A percentile compares a stretch with the other conserved stretches of the same genome.
Conservation (phyloP, 371 early-diverging fungal species). For the Lichtheimia ramosa region DNA sequence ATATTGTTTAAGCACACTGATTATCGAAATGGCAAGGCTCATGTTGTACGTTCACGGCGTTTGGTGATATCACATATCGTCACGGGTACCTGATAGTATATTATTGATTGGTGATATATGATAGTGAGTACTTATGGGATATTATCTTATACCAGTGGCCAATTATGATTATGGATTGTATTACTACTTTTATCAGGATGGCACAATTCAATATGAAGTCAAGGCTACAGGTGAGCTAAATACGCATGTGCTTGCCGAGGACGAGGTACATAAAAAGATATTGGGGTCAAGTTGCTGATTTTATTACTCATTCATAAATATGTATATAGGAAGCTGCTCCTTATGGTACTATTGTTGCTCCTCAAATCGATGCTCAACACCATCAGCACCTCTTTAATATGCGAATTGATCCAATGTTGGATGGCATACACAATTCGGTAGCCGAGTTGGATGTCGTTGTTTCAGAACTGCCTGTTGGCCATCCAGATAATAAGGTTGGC, state of each 20-base stretch:
- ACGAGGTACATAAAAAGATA: constrained; percentile 29
- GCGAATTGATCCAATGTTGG: constrained; percentile 54
- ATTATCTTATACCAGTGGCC: constrained; percentile 25
- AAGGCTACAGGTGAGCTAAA: constrained; percentile 55
- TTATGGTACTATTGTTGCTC: constrained; percentile 48
- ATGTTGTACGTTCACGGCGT: constrained; percentile 44
- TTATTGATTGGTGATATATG: neutral
- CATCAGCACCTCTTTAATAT: constrained; percentile 54
- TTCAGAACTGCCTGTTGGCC: constrained; percentile 38
- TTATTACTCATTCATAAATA: no score
- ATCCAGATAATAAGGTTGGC: constrained; percentile 42
- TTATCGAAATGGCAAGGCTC: constrained; percentile 39
- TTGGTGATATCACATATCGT: constrained; percentile 53
- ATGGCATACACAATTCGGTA: constrained; percentile 38
- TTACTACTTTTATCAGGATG: constrained; percentile 55
- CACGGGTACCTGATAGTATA: constrained; percentile 25
- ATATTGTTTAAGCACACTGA: constrained; percentile 53
- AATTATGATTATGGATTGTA: constrained; percentile 57
- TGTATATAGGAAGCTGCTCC: constrained; percentile 23
- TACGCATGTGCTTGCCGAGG: constrained; percentile 48
- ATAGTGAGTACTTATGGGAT: neutral
- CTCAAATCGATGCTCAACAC: constrained; percentile 46
- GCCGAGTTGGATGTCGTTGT: constrained; percentile 31
- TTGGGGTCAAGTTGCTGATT: neutral
- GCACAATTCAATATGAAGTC: constrained; percentile 52